phyloP scores from a whole-genome alignment of 805 yeast genomes.

The Starmerella vitae region DNA sequence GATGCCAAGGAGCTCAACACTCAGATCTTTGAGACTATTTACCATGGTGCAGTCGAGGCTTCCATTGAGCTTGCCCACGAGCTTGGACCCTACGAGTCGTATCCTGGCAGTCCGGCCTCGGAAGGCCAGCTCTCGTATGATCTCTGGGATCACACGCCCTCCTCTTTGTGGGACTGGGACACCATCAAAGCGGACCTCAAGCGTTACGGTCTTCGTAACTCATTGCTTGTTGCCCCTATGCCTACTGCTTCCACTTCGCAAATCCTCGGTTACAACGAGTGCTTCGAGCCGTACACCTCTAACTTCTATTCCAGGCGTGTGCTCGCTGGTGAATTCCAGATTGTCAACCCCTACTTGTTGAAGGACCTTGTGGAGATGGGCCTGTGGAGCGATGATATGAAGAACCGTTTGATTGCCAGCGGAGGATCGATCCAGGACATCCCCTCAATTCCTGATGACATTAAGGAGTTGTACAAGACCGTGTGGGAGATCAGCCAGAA shows the following conservation, averaged over 20 bases:
- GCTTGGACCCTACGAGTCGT: slow-evolving; percentile 59
- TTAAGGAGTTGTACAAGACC: slow-evolving; percentile 74
- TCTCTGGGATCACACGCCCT: slow-evolving; percentile 69
- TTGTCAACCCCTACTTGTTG: slow-evolving; percentile 75
- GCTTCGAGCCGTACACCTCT: slow-evolving; percentile 92
- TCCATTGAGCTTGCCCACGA: slow-evolving; percentile 65
- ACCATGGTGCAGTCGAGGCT: slow-evolving; percentile 83
- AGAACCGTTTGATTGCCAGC: slow-evolving; percentile 56
- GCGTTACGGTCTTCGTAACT: slow-evolving; percentile 66
- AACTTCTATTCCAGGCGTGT: slow-evolving; percentile 86
- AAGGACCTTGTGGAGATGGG: slow-evolving; percentile 72
- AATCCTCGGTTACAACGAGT: slow-evolving; percentile 83
- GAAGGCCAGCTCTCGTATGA: slow-evolving; percentile 76
- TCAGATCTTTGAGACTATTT: slow-evolving; percentile 88
- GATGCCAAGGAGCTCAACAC: slow-evolving; percentile 64
- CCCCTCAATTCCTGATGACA: slow-evolving; percentile 55
- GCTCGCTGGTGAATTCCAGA: slow-evolving; percentile 83
- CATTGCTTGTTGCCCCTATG: slow-evolving; percentile 71
- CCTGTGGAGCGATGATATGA: slow-evolving; percentile 69
- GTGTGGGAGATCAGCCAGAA: slow-evolving; percentile 95
- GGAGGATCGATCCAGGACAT: slow-evolving; percentile 80
- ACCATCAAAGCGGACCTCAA: slow-evolving; percentile 44
- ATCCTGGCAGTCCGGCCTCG: slow-evolving; percentile 80
- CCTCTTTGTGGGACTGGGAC: slow-evolving; percentile 83
- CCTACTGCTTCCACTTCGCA: slow-evolving; percentile 98